Conservation (phyloP, 2,329 filamentous ascomycete species). For the Macrophomina tecta region DNA sequence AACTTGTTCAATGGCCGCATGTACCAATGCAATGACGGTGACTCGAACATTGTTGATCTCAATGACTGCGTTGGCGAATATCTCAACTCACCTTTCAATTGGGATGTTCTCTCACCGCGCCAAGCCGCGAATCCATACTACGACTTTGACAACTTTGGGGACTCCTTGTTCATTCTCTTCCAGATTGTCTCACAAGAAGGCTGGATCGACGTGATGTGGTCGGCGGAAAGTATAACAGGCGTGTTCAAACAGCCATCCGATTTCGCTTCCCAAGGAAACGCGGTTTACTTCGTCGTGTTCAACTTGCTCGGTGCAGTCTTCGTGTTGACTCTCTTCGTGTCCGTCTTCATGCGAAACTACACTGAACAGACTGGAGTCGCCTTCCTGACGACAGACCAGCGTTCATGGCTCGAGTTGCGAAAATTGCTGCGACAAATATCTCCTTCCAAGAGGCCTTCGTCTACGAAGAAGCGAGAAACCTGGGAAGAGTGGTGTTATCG, state of each 20-base stretch:
- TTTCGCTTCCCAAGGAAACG: constrained; percentile 79
- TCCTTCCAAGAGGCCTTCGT: constrained; percentile 88
- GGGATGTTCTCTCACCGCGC: constrained; percentile 83
- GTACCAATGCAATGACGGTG: constrained; percentile 77
- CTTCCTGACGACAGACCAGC: constrained; percentile 92
- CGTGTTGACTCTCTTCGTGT: constrained; percentile 95
- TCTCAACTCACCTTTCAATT: constrained; percentile 76
- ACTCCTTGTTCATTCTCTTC: constrained; percentile 93
- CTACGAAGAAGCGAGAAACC: constrained; percentile 70
- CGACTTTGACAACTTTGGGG: constrained; percentile 94
- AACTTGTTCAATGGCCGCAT: constrained; percentile 90
- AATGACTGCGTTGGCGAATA: constrained; percentile 86
- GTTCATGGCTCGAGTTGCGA: constrained; percentile 93
- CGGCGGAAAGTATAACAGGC: constrained; percentile 81
- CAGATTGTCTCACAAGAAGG: constrained; percentile 99
- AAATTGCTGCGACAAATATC: constrained; percentile 92
- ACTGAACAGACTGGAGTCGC: constrained; percentile 98
- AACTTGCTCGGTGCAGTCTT: constrained; percentile 97
- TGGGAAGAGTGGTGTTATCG: constrained; percentile 97
- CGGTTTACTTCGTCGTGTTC: constrained; percentile 93
- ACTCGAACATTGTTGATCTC: constrained; percentile 63
- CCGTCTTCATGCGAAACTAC: constrained; percentile 99
- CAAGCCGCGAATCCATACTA: constrained; percentile 82
- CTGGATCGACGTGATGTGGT: constrained; percentile 92
- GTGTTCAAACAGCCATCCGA: constrained; percentile 73